Base-by-base conservation (phyloP, 352 stramenopile species). In the Pythium vanterpoolii region DNA sequence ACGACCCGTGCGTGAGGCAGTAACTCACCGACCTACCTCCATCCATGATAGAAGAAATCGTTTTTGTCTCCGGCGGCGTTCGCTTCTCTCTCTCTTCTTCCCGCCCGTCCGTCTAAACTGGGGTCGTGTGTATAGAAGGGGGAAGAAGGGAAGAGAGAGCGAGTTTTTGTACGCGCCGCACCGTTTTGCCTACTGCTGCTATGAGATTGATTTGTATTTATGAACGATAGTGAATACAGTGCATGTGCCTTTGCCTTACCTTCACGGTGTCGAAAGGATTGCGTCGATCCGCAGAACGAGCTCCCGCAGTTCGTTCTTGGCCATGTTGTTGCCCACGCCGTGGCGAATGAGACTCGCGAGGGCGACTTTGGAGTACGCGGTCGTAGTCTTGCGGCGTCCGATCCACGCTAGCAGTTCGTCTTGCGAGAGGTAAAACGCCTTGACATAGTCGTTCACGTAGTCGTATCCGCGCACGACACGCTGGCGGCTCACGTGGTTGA, bases 341-440 rank as follows among this genome's bases (percentile, higher is more conserved):
- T 90, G 74, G 54, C 82, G 83, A 43, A 92, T 74, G 11, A 92
- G 55, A 30, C 86, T 87, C 3, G 77, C 79, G 19, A 90, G 66
- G 34, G 80, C 63, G 23, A 74, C 34, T 56, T 87, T 92, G 1
- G 78, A 72, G 62, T 90, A 92, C 48, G 66, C 26, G 18, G 70
- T n/a, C n/a, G n/a, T n/a, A n/a, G n/a, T 54, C 76, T 86, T 46
- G 73, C 93, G 80, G 23, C 61, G 64, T 27, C 78, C 60, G 45
- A 96, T 85, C 88, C 91, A 98, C 62, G 76, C 60, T 27, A 96
- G 55, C 31, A 97, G 50, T 34, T 97, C 87, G 27, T 79, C 70
- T 39, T 96, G 77, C 44, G 80, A 74, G 34, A 90, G 89, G 70
- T 95, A 97, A 44, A 96, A 97, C 5, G 92, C 87, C 55, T 96